A percentile compares a stretch with the other conserved stretches of the same genome.
phyloP scores from a whole-genome alignment of 257 asterid species.

The Nicotiana tomentosiformis region DNA sequence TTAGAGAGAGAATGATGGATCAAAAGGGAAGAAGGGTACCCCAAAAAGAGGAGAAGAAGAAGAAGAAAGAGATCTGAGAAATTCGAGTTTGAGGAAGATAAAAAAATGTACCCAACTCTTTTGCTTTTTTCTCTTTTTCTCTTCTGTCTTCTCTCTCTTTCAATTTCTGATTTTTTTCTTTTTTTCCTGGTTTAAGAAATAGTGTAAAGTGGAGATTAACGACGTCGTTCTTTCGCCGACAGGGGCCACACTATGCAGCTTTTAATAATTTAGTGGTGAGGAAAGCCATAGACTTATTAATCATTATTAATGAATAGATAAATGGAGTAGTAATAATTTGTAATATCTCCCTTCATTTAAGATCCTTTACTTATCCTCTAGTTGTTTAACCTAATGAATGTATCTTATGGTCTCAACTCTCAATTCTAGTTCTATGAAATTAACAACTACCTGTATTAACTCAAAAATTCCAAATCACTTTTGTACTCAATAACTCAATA shows the following conservation, averaged over 20 bases:
- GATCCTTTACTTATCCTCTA: neutral
- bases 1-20: neutral
- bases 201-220: neutral
- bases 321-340: too few relatives aligned
- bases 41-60: neutral
- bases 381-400: neutral
- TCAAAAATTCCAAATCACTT: too few relatives aligned
- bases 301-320: too few relatives aligned
- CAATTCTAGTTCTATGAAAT: too few relatives aligned
- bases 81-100: constrained; percentile 1
- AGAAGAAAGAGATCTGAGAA: constrained; percentile 2
- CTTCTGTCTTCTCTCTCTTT: neutral
- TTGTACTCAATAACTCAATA: too few relatives aligned
- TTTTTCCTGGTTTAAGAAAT: neutral
- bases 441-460: too few relatives aligned
- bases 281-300: too few relatives aligned
- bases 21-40: neutral
- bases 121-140: neutral
- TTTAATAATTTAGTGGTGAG: neutral
- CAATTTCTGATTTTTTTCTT: neutral
- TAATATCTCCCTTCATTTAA: too few relatives aligned
- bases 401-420: neutral
- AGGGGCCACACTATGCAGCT: neutral
- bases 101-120: neutral
- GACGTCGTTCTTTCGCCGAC: constrained; percentile 4